Percentiles rank a stretch among this genome's conserved stretches.
Evolutionary conservation across 176 grass and related monocot genomes (phyloP).

Genomic region (Carex pumila): DNA sequence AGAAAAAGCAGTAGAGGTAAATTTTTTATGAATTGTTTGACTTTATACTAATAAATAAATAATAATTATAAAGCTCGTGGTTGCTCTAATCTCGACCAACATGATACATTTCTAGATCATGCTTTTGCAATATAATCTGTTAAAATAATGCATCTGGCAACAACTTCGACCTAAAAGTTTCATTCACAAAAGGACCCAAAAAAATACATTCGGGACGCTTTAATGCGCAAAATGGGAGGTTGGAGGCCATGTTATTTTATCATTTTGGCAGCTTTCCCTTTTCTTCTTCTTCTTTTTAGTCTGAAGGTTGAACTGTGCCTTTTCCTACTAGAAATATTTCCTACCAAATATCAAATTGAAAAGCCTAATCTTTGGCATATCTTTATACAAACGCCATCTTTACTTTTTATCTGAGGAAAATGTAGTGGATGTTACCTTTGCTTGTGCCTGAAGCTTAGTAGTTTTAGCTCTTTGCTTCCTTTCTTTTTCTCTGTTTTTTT

Average conservation of each 20-base stretch:
- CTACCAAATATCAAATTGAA: not conserved
- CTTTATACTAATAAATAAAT: not conserved
- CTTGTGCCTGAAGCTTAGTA: not conserved
- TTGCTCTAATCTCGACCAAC: not conserved
- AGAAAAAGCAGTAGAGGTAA: not conserved
- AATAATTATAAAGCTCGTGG: no score
- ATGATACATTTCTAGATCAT: not conserved
- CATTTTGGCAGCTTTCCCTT: not conserved
- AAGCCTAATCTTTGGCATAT: not conserved
- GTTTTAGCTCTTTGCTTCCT: not conserved
- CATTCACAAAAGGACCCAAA: not conserved
- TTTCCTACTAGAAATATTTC: not conserved
- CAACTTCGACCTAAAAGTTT: not conserved
- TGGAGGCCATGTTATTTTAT: not conserved
- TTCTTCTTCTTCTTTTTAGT: not conserved
- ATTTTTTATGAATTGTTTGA: not conserved
- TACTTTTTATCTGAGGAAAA: not conserved
- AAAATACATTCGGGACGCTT: not conserved
- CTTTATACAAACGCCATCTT: conserved; percentile 9
- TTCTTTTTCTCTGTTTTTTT: not conserved
- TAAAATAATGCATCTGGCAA: not conserved
- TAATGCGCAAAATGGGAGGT: not conserved
- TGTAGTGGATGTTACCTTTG: not conserved
- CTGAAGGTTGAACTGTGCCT: not conserved
- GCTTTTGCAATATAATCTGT: not conserved